phyloP scores from a whole-genome alignment of 169 alveolate species.

The Toxoplasma gondii region DNA sequence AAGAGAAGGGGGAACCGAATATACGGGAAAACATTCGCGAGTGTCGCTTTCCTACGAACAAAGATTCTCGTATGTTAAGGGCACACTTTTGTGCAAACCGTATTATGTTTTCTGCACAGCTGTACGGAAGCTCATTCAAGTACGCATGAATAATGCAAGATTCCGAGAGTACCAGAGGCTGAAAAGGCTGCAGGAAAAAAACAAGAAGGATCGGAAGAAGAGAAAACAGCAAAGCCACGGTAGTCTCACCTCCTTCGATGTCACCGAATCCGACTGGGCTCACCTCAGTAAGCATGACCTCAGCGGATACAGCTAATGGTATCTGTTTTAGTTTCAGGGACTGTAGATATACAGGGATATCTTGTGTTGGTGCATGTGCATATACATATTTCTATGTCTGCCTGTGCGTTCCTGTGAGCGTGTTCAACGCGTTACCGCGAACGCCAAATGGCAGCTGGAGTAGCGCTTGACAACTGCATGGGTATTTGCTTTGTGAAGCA shows the following conservation, averaged over 20 bases:
- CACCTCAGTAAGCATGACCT: not conserved
- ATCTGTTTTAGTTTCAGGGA: no score
- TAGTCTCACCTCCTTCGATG: not conserved
- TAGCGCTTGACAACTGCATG: no score
- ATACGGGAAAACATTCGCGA: no score
- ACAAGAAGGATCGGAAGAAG: not conserved
- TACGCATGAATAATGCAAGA: conserved; percentile 16
- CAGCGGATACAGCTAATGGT: not conserved
- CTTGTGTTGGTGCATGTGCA: not conserved
- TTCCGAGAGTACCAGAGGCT: not conserved
- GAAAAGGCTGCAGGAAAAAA: not conserved
- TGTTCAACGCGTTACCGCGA: no score
- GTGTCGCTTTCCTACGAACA: no score
- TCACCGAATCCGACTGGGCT: not conserved
- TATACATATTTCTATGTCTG: not conserved
- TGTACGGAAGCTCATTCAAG: not conserved
- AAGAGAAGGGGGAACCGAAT: no score
- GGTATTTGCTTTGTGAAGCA: no score
- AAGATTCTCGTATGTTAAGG: no score
- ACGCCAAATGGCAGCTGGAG: no score
- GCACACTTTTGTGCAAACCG: no score
- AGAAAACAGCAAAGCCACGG: not conserved
- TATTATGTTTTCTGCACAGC: not conserved
- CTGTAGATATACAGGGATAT: not conserved
- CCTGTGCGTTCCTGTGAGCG: not conserved